Evolutionary conservation across 345 rosid species (phyloP).

Genomic region (Eucalyptus cloeziana): DNA sequence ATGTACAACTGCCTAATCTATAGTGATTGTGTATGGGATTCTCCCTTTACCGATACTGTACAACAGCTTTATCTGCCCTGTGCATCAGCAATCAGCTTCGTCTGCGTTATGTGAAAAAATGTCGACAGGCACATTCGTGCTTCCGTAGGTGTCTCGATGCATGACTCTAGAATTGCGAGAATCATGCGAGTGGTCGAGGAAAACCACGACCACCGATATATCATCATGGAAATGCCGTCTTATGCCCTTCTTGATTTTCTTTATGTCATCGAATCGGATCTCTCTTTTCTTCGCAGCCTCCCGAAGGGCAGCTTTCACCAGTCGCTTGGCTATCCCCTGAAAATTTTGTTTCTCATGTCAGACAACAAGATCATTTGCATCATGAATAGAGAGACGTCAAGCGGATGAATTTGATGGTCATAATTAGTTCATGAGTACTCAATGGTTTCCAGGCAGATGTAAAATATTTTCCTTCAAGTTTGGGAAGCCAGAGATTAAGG

Average conservation of each 20-base stretch:
- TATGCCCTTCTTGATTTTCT: slow-evolving; percentile 22
- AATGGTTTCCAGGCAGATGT: neutral
- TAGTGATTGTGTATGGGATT: neutral
- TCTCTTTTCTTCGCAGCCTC: slow-evolving; percentile 55
- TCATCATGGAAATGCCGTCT: slow-evolving; percentile 65
- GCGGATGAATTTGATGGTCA: neutral
- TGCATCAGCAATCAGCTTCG: neutral
- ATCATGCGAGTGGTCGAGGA: slow-evolving; percentile 23
- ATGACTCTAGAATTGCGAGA: slow-evolving; percentile 3
- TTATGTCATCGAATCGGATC: slow-evolving; percentile 30
- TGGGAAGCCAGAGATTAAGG: neutral
- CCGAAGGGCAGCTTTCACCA: slow-evolving; percentile 38
- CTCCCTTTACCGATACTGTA: neutral
- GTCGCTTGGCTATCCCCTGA: slow-evolving; percentile 47
- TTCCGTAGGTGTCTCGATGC: neutral
- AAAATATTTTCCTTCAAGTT: neutral
- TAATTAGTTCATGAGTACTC: neutral
- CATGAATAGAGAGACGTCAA: neutral
- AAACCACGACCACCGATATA: slow-evolving; percentile 47
- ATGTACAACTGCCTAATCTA: neutral
- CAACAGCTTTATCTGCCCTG: neutral
- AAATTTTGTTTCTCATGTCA: neutral
- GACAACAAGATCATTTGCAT: neutral
- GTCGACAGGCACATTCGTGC: slow-evolving; percentile 31
- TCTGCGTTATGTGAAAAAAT: slow-evolving; percentile 23